These are phyloP conservation scores for Amylocystis lapponica DNA, from an alignment of 768 basidiomycete species.

Conservation along the genomic window DNA sequence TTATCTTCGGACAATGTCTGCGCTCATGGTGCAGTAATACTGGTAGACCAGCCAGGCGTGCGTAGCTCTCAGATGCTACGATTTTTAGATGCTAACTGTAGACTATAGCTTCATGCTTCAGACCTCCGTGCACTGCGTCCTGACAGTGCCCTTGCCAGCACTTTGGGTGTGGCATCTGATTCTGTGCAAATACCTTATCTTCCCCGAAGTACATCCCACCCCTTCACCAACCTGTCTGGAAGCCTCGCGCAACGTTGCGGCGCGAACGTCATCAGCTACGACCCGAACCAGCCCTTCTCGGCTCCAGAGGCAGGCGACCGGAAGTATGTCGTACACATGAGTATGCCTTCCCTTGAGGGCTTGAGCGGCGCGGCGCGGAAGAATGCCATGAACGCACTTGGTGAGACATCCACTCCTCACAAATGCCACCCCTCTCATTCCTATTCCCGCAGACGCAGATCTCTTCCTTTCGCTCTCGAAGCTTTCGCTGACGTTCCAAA, in stretches of 20 bases:
- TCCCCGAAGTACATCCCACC: constrained; percentile 24
- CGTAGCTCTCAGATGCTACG: constrained; percentile 18
- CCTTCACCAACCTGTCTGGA: constrained; percentile 33
- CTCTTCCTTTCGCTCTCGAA: constrained; percentile 39
- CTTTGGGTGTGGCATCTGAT: constrained; percentile 45
- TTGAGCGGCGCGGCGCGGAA: constrained; percentile 38
- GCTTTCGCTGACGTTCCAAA: constrained; percentile 45
- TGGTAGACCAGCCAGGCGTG: constrained; percentile 72
- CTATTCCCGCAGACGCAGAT: constrained; percentile 9
- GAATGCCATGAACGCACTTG: constrained; percentile 43
- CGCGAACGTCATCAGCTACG: constrained; percentile 36
- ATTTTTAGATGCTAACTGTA: not conserved
- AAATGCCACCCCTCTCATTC: not conserved
- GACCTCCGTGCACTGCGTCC: constrained; percentile 60
- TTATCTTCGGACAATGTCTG: constrained; percentile 46
- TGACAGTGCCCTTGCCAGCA: constrained; percentile 41
- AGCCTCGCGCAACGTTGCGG: constrained; percentile 48
- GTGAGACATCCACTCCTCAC: constrained; percentile 27
- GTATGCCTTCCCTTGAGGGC: constrained; percentile 43
- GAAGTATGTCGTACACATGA: constrained; percentile 57
- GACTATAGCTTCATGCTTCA: constrained; percentile 61
- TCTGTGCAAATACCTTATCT: constrained; percentile 62
- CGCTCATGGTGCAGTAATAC: constrained; percentile 56
- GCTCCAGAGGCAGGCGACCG: too few species aligned
- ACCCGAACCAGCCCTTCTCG: constrained; percentile 11